These are phyloP conservation scores for Sherardia arvensis DNA, from an alignment of 257 asterid species.

Conservation along the genomic window DNA sequence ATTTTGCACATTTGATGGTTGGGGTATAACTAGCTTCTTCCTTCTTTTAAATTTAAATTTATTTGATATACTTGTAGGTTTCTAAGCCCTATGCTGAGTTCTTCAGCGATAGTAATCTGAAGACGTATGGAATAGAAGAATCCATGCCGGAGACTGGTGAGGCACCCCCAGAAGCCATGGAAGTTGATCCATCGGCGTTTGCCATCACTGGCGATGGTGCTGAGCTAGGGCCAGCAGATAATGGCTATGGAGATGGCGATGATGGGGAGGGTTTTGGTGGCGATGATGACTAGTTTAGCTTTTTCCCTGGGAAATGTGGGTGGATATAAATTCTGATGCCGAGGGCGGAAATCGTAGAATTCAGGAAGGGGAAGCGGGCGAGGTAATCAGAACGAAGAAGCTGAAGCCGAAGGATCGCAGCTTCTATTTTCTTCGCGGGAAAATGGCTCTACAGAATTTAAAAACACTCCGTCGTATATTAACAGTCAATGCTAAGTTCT, in stretches of 20 bases:
- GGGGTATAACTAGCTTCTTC: not conserved
- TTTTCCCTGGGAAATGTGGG: too few species aligned
- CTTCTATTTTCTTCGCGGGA: too few species aligned
- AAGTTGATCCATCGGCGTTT: constrained; percentile 19
- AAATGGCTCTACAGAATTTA: too few species aligned
- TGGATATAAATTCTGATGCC: too few species aligned
- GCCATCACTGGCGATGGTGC: constrained; percentile 16
- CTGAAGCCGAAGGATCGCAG: too few species aligned
- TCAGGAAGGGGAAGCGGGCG: too few species aligned
- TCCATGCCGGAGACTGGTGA: constrained; percentile 15
- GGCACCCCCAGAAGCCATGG: constrained; percentile 32
- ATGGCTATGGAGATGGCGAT: constrained; percentile 47
- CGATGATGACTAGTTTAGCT: constrained; percentile 37
- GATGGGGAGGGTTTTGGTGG: constrained; percentile 39
- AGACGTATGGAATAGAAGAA: constrained; percentile 32
- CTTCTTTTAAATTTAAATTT: not conserved
- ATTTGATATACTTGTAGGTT: constrained; percentile 27
- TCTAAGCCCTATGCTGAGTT: constrained; percentile 66
- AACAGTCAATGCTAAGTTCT: too few species aligned
- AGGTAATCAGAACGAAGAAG: too few species aligned
- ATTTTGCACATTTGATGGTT: not conserved
- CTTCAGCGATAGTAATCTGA: constrained; percentile 47
- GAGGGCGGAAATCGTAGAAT: too few species aligned
- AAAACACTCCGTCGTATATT: too few species aligned
- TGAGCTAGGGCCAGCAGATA: constrained; percentile 30